A percentile compares a stretch with the other conserved stretches of the same genome.
These are phyloP conservation scores for Talaromyces stipitatus DNA, from an alignment of 495 filamentous ascomycete genomes.

Conservation along the genomic window DNA sequence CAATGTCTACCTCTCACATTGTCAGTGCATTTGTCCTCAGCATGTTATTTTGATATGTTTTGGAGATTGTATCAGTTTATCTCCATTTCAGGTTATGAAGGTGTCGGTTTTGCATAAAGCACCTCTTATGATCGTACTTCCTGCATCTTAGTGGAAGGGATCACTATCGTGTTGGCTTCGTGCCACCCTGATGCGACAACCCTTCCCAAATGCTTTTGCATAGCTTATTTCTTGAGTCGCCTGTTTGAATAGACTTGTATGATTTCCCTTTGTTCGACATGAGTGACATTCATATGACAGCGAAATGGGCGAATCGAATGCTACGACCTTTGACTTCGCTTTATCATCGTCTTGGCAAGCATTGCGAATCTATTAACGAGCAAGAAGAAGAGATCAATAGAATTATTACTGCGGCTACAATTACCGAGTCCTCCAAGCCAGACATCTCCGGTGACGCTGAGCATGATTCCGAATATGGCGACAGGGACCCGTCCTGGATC, in stretches of 20 bases:
- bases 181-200: background rate
- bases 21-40: background rate
- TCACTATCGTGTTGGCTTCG: background rate
- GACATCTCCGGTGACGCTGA: constrained; percentile 5
- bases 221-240: background rate
- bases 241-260: background rate
- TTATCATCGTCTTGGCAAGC: constrained; percentile 37
- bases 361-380: constrained; percentile 31
- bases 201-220: background rate
- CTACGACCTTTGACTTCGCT: constrained; percentile 39
- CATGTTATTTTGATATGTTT: background rate
- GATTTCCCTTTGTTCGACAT: constrained; percentile 14
- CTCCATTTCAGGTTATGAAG: background rate
- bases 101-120: background rate
- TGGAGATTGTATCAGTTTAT: background rate
- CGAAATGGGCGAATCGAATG: constrained; percentile 43
- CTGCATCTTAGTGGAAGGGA: background rate
- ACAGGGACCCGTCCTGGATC: constrained; percentile 38
- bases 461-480: constrained; percentile 30
- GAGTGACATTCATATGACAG: constrained; percentile 36
- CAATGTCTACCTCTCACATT: background rate
- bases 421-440: background rate
- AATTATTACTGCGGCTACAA: background rate
- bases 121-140: background rate
- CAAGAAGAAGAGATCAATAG: constrained; percentile 16